Evolutionary conservation across 108 stramenopile genomes (phyloP), one percentile per base, ranked within the genome.

Genomic region (Schizochytrium sp.): DNA sequence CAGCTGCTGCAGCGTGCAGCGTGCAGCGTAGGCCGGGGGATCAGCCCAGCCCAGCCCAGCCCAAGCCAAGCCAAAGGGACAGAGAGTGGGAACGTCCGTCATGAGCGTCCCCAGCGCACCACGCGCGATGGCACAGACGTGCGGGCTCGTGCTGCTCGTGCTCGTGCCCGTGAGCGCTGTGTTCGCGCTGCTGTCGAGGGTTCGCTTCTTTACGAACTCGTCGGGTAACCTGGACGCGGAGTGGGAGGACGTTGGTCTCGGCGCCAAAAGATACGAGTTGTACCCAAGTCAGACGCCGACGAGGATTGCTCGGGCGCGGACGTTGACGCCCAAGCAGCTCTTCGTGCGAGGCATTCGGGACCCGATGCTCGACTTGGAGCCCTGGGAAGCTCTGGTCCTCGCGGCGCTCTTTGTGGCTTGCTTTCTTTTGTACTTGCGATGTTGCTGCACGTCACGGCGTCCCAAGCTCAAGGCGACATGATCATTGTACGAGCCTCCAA

Each of bases 221-320:
- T 53, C 45, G 18, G 76, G 76, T 4, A 83, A 83, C 76, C 6
- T 83, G 48, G 76, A 83, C 76, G 76, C 76, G 43, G 76, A 83
- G 51, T 83, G 76, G 76, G 48, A 83, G 76, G 76, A 83, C 23
- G 23, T 83, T 34, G 76, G 76, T 3, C 48, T 83, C 2, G 18
- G 25, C 28, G 76, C 76, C 0, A 47, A 47, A 16, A 43, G 76
- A 18, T 83, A 83, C 51, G 25, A 53, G 51, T 16, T 53, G 48
- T 83, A 83, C 23, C 76, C 76, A 12, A 53, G 48, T 18, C 6
- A 53, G 76, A 83, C 76, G n/a, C 76, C 76, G 45, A 83, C 76
- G n/a, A 83, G 48, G 16, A 53, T 83, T 45, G 12, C 18, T 12
- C 14, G 63, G 41, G 12, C 28, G 23, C n/a, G 76, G 10, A 47